phyloP scores from a whole-genome alignment of 208 protist species.

The Acanthamoeba quina region DNA sequence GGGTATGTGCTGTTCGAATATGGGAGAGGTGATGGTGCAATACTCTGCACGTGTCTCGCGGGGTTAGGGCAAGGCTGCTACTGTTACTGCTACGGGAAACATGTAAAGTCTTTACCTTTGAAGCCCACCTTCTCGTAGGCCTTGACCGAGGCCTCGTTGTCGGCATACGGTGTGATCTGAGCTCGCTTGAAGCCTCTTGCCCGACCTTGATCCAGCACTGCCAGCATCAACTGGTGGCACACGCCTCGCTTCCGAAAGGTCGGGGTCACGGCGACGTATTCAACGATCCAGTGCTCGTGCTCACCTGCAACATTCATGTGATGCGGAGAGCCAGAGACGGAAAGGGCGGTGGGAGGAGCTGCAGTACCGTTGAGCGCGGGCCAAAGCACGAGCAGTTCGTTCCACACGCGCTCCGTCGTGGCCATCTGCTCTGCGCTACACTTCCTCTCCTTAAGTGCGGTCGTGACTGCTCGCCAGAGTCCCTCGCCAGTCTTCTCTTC shows the following conservation, averaged over 20 bases:
- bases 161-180: slow-evolving; percentile 19
- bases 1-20: slow-evolving; percentile 16
- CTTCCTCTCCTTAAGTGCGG: background rate
- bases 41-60: background rate
- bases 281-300: slow-evolving; percentile 30
- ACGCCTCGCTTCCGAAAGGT: slow-evolving; percentile 25
- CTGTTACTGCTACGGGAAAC: too few relatives aligned
- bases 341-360: background rate
- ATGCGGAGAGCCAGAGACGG: too few relatives aligned
- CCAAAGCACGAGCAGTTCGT: background rate
- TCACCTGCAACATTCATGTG: background rate
- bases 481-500: slow-evolving; percentile 20
- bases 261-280: background rate
- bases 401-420: background rate
- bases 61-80: background rate
- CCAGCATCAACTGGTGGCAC: background rate
- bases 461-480: background rate
- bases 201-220: background rate
- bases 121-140: slow-evolving; percentile 52
- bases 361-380: background rate
- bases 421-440: background rate
- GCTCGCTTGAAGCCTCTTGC: slow-evolving; percentile 43
- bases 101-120: too few relatives aligned
- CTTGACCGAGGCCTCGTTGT: slow-evolving; percentile 22
- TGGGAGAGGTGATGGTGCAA: slow-evolving; percentile 29